A percentile compares a stretch with the other conserved stretches of the same genome.
Evolutionary conservation across 371 early-diverging fungal genomes (phyloP).

Genomic region (Rhizopus stolonifer): DNA sequence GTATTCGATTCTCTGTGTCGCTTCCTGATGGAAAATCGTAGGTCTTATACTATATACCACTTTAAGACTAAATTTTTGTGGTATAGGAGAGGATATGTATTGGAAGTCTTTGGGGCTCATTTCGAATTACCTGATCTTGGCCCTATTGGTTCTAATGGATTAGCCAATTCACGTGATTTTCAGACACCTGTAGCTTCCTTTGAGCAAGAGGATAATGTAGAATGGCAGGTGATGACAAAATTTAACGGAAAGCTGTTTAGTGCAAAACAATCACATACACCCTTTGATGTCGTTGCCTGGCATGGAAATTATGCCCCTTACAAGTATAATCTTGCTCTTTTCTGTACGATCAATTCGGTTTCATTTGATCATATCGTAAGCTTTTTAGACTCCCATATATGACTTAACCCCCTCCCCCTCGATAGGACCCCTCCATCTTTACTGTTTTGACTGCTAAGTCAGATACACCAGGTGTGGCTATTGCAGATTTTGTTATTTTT

Average conservation of each 20-base stretch:
- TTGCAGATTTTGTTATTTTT: conserved; percentile 96
- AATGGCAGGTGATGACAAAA: conserved; percentile 77
- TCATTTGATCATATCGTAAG: conserved; percentile 87
- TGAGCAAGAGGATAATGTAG: conserved; percentile 57
- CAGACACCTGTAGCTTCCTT: conserved; percentile 83
- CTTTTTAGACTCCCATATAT: background rate
- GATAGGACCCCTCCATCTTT: conserved; percentile 89
- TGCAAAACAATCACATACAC: conserved; percentile 79
- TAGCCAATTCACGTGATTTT: conserved; percentile 95
- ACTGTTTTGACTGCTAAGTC: conserved; percentile 94
- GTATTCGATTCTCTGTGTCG: conserved; percentile 81
- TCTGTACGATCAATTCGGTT: conserved; percentile 87
- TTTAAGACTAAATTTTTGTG: no score
- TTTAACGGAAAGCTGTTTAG: conserved; percentile 79
- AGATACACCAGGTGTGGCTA: conserved; percentile 82
- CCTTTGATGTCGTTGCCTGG: conserved; percentile 97
- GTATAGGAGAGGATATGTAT: conserved; percentile 83
- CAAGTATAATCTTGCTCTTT: conserved; percentile 89
- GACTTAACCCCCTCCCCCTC: background rate
- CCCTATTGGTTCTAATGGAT: conserved; percentile 95
- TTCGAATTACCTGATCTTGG: conserved; percentile 96
- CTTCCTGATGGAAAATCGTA: conserved; percentile 81
- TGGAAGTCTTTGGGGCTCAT: conserved; percentile 86
- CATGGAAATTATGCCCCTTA: conserved; percentile 97
- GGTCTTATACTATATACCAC: no score